Base-by-base conservation (phyloP, 1,139 yeast genomes). In the Starmera stellimalicola region DNA sequence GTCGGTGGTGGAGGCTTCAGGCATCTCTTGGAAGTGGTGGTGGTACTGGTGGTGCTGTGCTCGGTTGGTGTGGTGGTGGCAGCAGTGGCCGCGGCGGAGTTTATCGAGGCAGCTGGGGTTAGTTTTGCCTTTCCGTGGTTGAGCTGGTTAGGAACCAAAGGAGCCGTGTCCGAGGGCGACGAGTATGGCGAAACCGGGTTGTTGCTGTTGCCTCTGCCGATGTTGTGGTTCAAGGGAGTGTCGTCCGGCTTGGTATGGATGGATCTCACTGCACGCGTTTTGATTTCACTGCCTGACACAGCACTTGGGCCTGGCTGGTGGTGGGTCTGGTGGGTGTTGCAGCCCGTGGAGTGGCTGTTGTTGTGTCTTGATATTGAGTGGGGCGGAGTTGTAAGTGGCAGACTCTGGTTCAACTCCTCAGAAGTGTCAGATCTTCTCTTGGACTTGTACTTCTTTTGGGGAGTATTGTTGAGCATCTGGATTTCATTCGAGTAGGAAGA, bases 1-100 rank as follows among this genome's bases (percentile, higher is more conserved):
- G 47, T 27, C n/a, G 52, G 51, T 24, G 44, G 50, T 15, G 52
- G 50, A 17, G 51, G 51, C 31, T 49, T 49, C 3, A 41, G 7
- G 9, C 26, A 37, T 10, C 33, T 33, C 28, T 35, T 38, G 4
- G 32, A 24, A 7, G 27, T 12, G 23, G 35, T 31, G 11, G 15
- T 32, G 17, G 12, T 27, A 9, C 18, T 29, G 29, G 28, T 30
- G n/a, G n/a, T n/a, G n/a, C n/a, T n/a, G n/a, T n/a, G n/a, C n/a
- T n/a, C n/a, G 16, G 6, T 30, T 7, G 31, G 20, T 6, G 41
- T 32, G 4, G 45, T 33, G n/a, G n/a, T n/a, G n/a, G n/a, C n/a
- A n/a, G n/a, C n/a, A n/a, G n/a, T n/a, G n/a, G n/a, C n/a, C n/a
- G n/a, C n/a, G n/a, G n/a, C n/a, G n/a, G n/a, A n/a, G n/a, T n/a